These are phyloP conservation scores for Takakia lepidozioides DNA, from an alignment of 225 moss, liverwort and hornwort species.

Conservation along the genomic window DNA sequence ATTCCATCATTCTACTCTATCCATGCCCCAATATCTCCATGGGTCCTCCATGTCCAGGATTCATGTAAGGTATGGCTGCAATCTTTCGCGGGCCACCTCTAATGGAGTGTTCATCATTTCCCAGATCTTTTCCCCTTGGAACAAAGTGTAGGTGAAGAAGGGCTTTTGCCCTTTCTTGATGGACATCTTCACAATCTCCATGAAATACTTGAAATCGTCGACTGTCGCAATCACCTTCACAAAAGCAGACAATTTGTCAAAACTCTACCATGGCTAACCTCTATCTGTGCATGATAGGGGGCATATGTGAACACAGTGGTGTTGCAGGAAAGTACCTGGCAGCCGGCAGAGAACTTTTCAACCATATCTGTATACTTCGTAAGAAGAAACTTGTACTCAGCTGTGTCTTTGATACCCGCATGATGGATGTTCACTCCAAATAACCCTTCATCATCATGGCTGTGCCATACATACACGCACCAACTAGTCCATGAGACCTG, in stretches of 20 bases:
- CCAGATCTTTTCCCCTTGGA: conserved; percentile 3
- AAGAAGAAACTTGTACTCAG: conserved; percentile 1
- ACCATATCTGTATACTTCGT: conserved; percentile 9
- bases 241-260: background rate
- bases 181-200: conserved; percentile 4
- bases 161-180: conserved; percentile 2
- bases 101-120: conserved; percentile 1
- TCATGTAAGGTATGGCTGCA: too few species aligned
- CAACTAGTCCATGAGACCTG: too few species aligned
- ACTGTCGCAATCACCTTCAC: conserved; percentile 4
- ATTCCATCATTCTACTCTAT: too few species aligned
- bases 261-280: background rate
- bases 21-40: too few species aligned
- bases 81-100: too few species aligned
- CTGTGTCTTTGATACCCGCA: conserved; percentile 7
- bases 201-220: conserved; percentile 6
- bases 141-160: conserved; percentile 6
- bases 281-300: too few species aligned
- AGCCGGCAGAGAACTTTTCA: conserved; percentile 6
- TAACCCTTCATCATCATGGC: conserved; percentile 5
- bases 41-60: too few species aligned
- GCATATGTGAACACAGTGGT: background rate
- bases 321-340: background rate
- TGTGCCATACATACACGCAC: too few species aligned
- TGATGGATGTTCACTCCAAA: conserved; percentile 8